Evolutionary conservation across 2,329 filamentous ascomycete species (phyloP).

Genomic region (Fusarium sp.): DNA sequence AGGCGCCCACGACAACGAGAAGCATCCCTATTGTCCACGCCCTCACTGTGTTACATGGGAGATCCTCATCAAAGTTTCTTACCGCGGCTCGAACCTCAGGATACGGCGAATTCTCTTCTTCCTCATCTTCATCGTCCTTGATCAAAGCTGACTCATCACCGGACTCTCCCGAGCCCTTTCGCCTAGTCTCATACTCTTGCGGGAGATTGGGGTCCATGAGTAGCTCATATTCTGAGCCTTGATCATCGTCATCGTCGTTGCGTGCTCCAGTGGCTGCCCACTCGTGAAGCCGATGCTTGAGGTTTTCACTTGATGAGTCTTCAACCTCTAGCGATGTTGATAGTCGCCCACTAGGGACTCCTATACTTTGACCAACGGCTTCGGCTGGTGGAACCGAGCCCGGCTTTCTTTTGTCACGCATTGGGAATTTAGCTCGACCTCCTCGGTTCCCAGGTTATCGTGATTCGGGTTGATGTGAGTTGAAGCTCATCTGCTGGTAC

Average conservation of each 20-base stretch:
- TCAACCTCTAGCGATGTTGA: constrained; percentile 50
- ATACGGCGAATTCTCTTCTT: constrained; percentile 69
- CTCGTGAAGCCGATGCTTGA: constrained; percentile 56
- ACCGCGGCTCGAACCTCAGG: constrained; percentile 77
- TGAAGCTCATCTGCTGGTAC: neutral
- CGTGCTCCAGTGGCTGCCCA: constrained; percentile 59
- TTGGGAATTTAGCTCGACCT: constrained; percentile 4
- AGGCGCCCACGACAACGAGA: constrained; percentile 70
- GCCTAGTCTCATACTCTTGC: constrained; percentile 59
- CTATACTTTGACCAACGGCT: constrained; percentile 45
- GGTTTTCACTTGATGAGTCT: constrained; percentile 42
- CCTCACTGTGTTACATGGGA: constrained; percentile 76
- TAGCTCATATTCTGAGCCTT: constrained; percentile 68
- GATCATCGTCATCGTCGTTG: constrained; percentile 61
- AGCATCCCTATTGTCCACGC: constrained; percentile 75
- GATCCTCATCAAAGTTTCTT: constrained; percentile 74
- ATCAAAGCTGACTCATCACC: constrained; percentile 46
- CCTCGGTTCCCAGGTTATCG: neutral
- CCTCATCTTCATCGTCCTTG: constrained; percentile 57
- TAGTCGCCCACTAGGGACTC: constrained; percentile 45
- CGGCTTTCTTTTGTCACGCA: constrained; percentile 18
- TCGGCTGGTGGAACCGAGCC: constrained; percentile 33
- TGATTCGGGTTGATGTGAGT: neutral
- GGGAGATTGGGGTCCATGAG: constrained; percentile 69
- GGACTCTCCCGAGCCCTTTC: constrained; percentile 33